Percentiles rank a stretch among this genome's conserved stretches.
Conservation (phyloP, 257 asterid genomes). For the Solanum pimpinellifolium region DNA sequence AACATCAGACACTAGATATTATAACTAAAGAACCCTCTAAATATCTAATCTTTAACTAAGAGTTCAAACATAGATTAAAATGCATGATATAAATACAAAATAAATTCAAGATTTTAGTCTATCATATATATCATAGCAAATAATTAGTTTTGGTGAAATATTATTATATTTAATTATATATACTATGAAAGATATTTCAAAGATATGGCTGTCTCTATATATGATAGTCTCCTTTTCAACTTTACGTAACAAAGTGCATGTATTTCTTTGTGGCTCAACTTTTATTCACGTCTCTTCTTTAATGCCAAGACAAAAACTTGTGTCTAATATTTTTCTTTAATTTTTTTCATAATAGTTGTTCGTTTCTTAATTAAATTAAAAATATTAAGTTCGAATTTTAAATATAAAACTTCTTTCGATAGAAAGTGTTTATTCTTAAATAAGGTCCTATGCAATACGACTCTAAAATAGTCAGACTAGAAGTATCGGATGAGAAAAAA, state of each 20-base stretch:
- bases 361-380: too few species aligned
- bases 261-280: background rate
- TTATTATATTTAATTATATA: background rate
- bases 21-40: background rate
- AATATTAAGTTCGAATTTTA: accelerated
- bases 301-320: background rate
- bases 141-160: background rate
- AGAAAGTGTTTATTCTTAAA: accelerated
- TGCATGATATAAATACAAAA: background rate
- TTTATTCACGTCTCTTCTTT: background rate
- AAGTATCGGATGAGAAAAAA: too few species aligned
- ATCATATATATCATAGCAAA: background rate
- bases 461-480: too few species aligned
- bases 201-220: background rate
- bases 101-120: background rate
- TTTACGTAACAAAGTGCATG: background rate
- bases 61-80: background rate
- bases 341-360: background rate
- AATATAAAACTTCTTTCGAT: too few species aligned
- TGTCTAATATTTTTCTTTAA: background rate
- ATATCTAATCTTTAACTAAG: background rate
- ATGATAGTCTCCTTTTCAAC: background rate
- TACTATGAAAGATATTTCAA: background rate
- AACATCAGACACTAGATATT: too few species aligned
- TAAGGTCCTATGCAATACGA: accelerated